Conservation (phyloP, 257 asterid species). For the Ophiorrhiza pumila region DNA sequence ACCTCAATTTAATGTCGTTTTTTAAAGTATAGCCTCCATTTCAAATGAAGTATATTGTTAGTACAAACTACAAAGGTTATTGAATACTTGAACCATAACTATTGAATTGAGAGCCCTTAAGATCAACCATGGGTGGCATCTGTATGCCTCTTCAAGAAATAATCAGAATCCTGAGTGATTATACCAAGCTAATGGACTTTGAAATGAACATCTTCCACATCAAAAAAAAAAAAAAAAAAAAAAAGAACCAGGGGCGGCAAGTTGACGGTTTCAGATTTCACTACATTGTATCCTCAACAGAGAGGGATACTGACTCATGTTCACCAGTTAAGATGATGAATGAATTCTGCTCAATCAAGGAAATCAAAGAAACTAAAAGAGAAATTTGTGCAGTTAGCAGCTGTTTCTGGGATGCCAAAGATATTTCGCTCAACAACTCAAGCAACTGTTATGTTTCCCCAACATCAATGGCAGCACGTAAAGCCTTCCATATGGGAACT, state of each 20-base stretch:
- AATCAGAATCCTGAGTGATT: not conserved
- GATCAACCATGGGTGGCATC: not conserved
- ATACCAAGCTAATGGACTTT: not conserved
- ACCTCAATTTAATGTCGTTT: not conserved
- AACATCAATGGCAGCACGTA: slow-evolving; percentile 50
- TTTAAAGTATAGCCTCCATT: not conserved
- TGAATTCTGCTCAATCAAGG: not conserved
- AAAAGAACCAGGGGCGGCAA: not conserved
- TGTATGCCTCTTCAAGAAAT: not conserved
- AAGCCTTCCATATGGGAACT: slow-evolving; percentile 82
- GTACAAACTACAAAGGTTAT: no score
- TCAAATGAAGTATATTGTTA: not conserved
- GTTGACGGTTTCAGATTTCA: not conserved
- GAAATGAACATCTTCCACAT: not conserved
- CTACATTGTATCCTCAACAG: not conserved
- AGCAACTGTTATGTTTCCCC: slow-evolving; percentile 14
- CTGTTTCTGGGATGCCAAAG: slow-evolving; percentile 3
- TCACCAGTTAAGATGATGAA: not conserved
- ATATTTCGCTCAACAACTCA: not conserved
- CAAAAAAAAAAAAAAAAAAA: not conserved
- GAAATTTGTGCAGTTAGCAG: not conserved
- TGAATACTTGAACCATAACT: no score
- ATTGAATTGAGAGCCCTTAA: not conserved
- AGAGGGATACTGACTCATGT: not conserved
- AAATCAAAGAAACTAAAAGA: not conserved